A percentile compares a stretch with the other conserved stretches of the same genome.
phyloP scores from a whole-genome alignment of 1,284 basidiomycete species.

The Malassezia cuniculi region DNA sequence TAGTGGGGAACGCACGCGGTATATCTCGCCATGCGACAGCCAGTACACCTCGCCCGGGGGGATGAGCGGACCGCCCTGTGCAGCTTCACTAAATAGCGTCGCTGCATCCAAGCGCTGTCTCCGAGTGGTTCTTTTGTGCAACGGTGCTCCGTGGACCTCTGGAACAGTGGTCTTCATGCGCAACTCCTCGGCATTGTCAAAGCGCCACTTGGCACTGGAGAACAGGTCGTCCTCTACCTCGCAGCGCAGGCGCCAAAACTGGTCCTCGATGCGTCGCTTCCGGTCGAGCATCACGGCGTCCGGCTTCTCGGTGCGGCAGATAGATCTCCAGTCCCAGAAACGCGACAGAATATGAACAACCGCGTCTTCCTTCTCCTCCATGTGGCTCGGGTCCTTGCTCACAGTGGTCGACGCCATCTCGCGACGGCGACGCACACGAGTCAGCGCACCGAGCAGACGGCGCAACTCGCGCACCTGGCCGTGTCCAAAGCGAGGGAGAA shows the following conservation, averaged over 20 bases:
- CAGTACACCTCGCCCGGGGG: slow-evolving; percentile 34
- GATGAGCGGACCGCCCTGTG: slow-evolving; percentile 30
- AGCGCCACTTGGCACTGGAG: slow-evolving; percentile 27
- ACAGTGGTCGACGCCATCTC: slow-evolving; percentile 13
- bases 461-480: slow-evolving; percentile 40
- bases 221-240: slow-evolving; percentile 42
- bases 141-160: slow-evolving; percentile 22
- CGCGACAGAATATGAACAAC: slow-evolving; percentile 31
- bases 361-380: slow-evolving; percentile 19
- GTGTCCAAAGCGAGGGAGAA: slow-evolving; percentile 40
- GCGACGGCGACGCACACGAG: slow-evolving; percentile 33
- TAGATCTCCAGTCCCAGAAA: slow-evolving; percentile 37
- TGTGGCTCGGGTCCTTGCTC: background rate
- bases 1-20: slow-evolving; percentile 27
- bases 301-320: slow-evolving; percentile 16
- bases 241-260: slow-evolving; percentile 37
- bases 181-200: slow-evolving; percentile 11
- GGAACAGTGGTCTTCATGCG: slow-evolving; percentile 10
- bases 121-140: slow-evolving; percentile 31
- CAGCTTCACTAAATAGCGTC: slow-evolving; percentile 31
- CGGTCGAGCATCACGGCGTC: slow-evolving; percentile 33
- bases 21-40: slow-evolving; percentile 24
- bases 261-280: slow-evolving; percentile 29
- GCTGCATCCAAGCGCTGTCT: slow-evolving; percentile 30
- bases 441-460: slow-evolving; percentile 37